Evolutionary conservation across 2,329 filamentous ascomycete genomes (phyloP).

Genomic region (Teratosphaeriaceae sp.): DNA sequence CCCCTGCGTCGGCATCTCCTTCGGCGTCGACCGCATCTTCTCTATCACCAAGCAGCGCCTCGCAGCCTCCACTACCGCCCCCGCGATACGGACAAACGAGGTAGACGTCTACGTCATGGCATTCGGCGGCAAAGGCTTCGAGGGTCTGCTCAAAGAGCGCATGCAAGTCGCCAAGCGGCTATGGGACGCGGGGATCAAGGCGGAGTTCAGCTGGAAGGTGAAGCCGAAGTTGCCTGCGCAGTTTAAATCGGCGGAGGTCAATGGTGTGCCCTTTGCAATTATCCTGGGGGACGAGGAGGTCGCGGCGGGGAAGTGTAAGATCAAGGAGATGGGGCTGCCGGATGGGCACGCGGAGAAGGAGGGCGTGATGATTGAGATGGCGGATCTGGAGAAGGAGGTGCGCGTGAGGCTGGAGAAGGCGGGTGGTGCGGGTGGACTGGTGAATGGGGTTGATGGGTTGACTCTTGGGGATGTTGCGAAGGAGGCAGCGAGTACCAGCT

Average conservation of each 20-base stretch:
- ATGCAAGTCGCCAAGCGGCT: slow-evolving; percentile 70
- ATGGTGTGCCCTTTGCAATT: slow-evolving; percentile 74
- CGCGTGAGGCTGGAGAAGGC: slow-evolving; percentile 40
- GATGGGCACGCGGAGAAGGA: slow-evolving; percentile 88
- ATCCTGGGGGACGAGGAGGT: slow-evolving; percentile 91
- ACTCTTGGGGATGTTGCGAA: slow-evolving; percentile 16
- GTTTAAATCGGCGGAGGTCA: slow-evolving; percentile 82
- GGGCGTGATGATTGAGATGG: slow-evolving; percentile 64
- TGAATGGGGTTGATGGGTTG: slow-evolving; percentile 17
- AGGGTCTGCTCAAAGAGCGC: slow-evolving; percentile 71
- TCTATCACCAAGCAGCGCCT: slow-evolving; percentile 78
- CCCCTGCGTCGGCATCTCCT: slow-evolving; percentile 86
- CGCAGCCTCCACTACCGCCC: slow-evolving; percentile 52
- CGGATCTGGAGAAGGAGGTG: slow-evolving; percentile 58
- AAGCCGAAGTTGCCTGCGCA: slow-evolving; percentile 85
- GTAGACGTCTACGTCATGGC: slow-evolving; percentile 95
- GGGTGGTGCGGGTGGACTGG: slow-evolving; percentile 9
- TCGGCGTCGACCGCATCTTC: slow-evolving; percentile 93
- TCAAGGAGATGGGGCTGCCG: slow-evolving; percentile 76
- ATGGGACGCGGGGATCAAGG: slow-evolving; percentile 85
- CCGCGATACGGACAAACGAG: slow-evolving; percentile 58
- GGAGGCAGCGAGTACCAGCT: slow-evolving; percentile 5
- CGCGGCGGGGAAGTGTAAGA: slow-evolving; percentile 71
- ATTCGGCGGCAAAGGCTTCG: slow-evolving; percentile 76
- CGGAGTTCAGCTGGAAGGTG: slow-evolving; percentile 82